Conservation (phyloP, 164 flowering plant genomes). For the Liquidambar formosana region DNA sequence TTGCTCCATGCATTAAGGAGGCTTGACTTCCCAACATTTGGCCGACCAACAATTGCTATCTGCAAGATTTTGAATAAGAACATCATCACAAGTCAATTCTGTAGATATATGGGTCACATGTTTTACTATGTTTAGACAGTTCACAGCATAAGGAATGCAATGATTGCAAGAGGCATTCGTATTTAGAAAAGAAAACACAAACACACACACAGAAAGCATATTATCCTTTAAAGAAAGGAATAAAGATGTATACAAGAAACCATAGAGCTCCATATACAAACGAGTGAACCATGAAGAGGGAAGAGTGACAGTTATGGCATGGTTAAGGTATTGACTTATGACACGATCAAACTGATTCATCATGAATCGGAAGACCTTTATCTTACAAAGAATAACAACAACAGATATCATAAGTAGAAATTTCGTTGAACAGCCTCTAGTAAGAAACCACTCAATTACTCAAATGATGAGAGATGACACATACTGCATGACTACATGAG, state of each 20-base stretch:
- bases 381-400: no score
- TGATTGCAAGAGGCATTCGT: neutral
- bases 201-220: no score
- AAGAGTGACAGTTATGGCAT: no score
- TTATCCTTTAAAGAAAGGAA: neutral
- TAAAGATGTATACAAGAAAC: neutral
- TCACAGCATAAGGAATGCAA: neutral
- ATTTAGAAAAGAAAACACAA: neutral
- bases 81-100: neutral
- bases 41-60: conserved; percentile 98
- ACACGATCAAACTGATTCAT: no score
- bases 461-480: neutral
- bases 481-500: neutral
- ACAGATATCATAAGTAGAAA: no score
- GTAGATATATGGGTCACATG: neutral
- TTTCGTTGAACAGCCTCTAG: neutral
- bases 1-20: conserved; percentile 99
- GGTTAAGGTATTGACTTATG: no score
- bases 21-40: conserved; percentile 99
- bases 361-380: no score
- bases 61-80: conserved; percentile 30
- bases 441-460: neutral
- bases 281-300: no score
- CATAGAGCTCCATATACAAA: no score
- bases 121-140: neutral